Base-by-base conservation (phyloP, 371 early-diverging fungal genomes). In the Rhizopus delemar region DNA sequence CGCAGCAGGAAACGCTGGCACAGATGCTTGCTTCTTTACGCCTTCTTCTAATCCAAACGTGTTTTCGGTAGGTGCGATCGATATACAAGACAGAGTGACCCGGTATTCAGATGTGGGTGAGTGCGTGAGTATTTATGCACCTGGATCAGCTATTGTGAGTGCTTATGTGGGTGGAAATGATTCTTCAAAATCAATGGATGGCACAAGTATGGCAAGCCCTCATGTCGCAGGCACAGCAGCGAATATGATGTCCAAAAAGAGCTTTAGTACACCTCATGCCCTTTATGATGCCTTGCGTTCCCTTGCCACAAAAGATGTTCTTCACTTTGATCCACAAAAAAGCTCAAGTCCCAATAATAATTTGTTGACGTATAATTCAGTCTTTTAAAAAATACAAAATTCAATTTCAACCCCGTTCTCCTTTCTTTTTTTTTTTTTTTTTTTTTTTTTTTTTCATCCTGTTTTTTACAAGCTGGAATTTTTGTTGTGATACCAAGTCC, bases 161-260 rank as follows among this genome's bases (percentile, higher is more conserved):
- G 60, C 86, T 11, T 87, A 84, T 78, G 69, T 72, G 33, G 73
- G 60, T 11, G 59, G 59, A 8, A 39, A 22, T 9, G 59, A 63
- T 3, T 64, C 63, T 8, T 63, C 63, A 35, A 80, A 77, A 51
- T 72, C 75, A 4, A 73, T 83, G 53, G 82, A 84, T 60, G 91
- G 91, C 16, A 91, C 91, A 4, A 80, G 78, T 36, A 90, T 89
- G 90, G 88, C 92, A 6, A 73, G 81, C 34, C 90, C 90, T 15
- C 90, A 90, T 63, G 88, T 89, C 34, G 67, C 74, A 22, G 83
- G 82, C 36, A 69, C 78, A 51, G 79, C 74, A 5, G 82, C 79
- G 5, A 59, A 73, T 48, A 46, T 78, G 46, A 65, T 81, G 72
- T 46, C 69, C 13, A 52, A 52, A 29, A 58, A 60, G 3, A 11